Conservation (phyloP, 352 stramenopile species). For the Pythium coloratum region DNA sequence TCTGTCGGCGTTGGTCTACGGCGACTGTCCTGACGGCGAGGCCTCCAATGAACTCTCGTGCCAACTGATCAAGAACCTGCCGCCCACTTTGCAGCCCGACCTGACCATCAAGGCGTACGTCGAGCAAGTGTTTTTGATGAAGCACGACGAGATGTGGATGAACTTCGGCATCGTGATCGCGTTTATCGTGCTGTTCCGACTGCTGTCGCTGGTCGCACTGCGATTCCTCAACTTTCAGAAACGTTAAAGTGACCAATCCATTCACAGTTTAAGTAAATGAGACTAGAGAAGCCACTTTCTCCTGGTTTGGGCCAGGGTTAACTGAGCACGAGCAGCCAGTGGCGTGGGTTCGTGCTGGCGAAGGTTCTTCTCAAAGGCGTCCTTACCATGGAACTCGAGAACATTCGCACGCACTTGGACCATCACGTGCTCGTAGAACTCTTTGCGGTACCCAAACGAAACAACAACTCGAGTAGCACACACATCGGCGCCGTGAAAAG, state of each 20-base stretch:
- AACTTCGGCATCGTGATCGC: conserved; percentile 47
- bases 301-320: too few species aligned
- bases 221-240: conserved; percentile 60
- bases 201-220: conserved; percentile 47
- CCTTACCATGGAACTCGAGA: conserved; percentile 45
- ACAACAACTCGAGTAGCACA: conserved; percentile 78
- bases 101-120: conserved; percentile 58
- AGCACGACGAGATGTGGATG: conserved; percentile 53
- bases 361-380: conserved; percentile 21
- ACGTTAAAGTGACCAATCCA: neutral
- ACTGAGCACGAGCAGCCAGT: conserved; percentile 5
- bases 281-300: too few species aligned
- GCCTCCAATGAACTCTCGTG: conserved; percentile 37
- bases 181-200: conserved; percentile 48
- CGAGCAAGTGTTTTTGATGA: conserved; percentile 47
- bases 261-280: too few species aligned
- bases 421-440: conserved; percentile 63
- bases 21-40: conserved; percentile 29
- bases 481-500: conserved; percentile 85
- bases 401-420: conserved; percentile 67
- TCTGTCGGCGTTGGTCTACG: conserved; percentile 38
- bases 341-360: conserved; percentile 10
- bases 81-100: conserved; percentile 30
- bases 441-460: conserved; percentile 71
- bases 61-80: conserved; percentile 35